Percentiles rank a stretch among this genome's conserved stretches.
These are phyloP conservation scores for Cairneyella variabilis DNA, from an alignment of 495 filamentous ascomycete genomes.

Conservation along the genomic window DNA sequence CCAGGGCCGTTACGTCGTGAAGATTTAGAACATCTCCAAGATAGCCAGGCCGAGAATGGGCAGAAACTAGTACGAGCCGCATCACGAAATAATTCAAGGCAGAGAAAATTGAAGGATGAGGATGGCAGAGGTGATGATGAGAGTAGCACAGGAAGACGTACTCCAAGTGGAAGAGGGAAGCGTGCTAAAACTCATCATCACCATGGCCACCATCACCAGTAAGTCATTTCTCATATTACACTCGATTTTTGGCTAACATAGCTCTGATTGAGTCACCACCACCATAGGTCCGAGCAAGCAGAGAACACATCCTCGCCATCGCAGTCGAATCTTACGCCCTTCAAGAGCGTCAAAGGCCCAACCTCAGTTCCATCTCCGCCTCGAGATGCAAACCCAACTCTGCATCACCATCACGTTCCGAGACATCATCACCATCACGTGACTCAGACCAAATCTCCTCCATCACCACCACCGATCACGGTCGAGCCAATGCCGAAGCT, in stretches of 20 bases:
- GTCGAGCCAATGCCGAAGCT: conserved; percentile 57
- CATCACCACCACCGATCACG: conserved; percentile 38
- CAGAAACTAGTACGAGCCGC: conserved; percentile 39
- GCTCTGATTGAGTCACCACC: conserved; percentile 26
- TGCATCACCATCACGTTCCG: conserved; percentile 25
- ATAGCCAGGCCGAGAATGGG: conserved; percentile 32
- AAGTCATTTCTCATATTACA: conserved; percentile 31
- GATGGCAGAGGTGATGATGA: conserved; percentile 56
- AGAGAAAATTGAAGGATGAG: conserved; percentile 57
- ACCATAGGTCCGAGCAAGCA: conserved; percentile 16
- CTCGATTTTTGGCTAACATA: conserved; percentile 15
- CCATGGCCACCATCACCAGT: conserved; percentile 66
- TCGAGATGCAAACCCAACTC: conserved; percentile 5
- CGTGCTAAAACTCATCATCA: conserved; percentile 58
- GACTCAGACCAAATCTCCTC: conserved; percentile 30
- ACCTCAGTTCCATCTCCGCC: conserved; percentile 16
- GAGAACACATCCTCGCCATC: conserved; percentile 22
- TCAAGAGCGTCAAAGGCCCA: conserved; percentile 19
- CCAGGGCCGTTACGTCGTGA: conserved; percentile 39
- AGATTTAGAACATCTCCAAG: conserved; percentile 38
- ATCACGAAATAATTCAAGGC: conserved; percentile 47
- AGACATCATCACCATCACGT: conserved; percentile 65
- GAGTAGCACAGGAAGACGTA: conserved; percentile 49
- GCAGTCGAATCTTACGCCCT: conserved; percentile 22
- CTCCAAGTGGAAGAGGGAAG: conserved; percentile 50